Evolutionary conservation across 2,329 filamentous ascomycete genomes (phyloP), one percentile per base, ranked within the genome.

Genomic region (Aspergillus persii): DNA sequence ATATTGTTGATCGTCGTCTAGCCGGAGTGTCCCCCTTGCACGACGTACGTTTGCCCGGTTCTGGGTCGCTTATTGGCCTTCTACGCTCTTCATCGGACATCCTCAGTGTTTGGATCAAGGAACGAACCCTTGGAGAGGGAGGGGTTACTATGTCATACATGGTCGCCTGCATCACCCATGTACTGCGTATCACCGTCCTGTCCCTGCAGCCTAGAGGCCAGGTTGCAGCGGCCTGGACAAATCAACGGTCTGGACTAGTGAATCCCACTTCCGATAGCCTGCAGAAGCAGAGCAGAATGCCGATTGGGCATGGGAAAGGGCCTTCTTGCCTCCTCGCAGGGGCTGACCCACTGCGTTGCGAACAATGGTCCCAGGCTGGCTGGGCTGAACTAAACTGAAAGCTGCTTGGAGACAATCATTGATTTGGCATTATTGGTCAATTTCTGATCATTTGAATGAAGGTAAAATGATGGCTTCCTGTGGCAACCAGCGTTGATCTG

Each of bases 171-270:
- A 23, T 47, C 44, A 41, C 15, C 36, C 36, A 41, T 41, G 36
- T 23, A 1, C 18, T 23, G 18, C 18, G 18, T 41, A 41, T 29
- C 52, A 29, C 47, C 44, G 6, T 56, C 54, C 26, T 50, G 30
- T 29, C 29, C 59, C 59, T 59, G 53, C 56, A 59, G 51, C 36
- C 56, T 50, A 58, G 36, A 58, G 59, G 52, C 56, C 59, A 59
- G 53, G 46, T 61, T 59, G 57, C 59, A 61, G 53, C 31, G 56
- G 49, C n/a, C 31, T 31, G 52, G 50, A 41, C 59, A 49, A 61
- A 58, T 58, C 39, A 56, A 50, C 15, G 31, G 47, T 50, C 39
- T 47, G 26, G 41, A 23, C 18, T n/a, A 44, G 29, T 18, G 23
- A 18, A 36, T 47, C 8, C 33, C 44, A 47, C 44, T 23, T 47